A percentile compares a stretch with the other conserved stretches of the same genome.
These are phyloP conservation scores for Mesembryanthemum crystallinum DNA, from an alignment of 148 eudicot genomes.

Conservation along the genomic window DNA sequence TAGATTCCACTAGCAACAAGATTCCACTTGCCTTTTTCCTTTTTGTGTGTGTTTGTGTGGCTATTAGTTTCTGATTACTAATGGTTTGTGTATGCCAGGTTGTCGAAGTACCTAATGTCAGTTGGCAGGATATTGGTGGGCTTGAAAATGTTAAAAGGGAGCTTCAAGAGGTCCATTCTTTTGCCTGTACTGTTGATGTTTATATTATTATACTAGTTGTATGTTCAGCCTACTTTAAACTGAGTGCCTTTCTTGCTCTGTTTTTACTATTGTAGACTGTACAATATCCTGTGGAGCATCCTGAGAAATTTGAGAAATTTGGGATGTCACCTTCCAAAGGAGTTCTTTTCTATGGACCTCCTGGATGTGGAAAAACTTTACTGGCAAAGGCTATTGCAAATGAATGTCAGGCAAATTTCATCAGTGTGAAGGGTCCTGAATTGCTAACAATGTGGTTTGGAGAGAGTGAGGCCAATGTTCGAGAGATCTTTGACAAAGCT, in stretches of 20 bases:
- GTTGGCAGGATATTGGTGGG: slow-evolving; percentile 84
- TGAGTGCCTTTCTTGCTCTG: neutral
- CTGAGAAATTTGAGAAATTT: slow-evolving; percentile 90
- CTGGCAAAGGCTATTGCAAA: slow-evolving; percentile 93
- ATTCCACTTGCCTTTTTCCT: neutral
- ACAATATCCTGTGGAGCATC: slow-evolving; percentile 95
- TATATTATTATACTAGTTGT: neutral
- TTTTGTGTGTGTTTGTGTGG: neutral
- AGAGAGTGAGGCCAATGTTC: slow-evolving; percentile 88
- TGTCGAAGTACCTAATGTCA: slow-evolving; percentile 81
- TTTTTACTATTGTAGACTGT: slow-evolving; percentile 53
- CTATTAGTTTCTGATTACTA: neutral
- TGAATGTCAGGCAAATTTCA: slow-evolving; percentile 89
- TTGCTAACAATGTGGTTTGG: slow-evolving; percentile 95
- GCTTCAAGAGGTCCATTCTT: slow-evolving; percentile 69
- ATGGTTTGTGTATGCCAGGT: slow-evolving; percentile 39
- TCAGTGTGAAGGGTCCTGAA: slow-evolving; percentile 84
- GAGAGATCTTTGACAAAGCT: slow-evolving; percentile 89
- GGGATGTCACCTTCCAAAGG: slow-evolving; percentile 97
- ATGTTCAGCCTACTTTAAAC: neutral
- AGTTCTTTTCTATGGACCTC: slow-evolving; percentile 91
- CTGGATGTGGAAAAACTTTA: slow-evolving; percentile 89
- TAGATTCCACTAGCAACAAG: neutral
- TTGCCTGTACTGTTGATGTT: neutral
- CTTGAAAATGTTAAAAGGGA: slow-evolving; percentile 89